Base-by-base conservation (phyloP, 2,329 filamentous ascomycete genomes). In the Polytolypa hystricis region DNA sequence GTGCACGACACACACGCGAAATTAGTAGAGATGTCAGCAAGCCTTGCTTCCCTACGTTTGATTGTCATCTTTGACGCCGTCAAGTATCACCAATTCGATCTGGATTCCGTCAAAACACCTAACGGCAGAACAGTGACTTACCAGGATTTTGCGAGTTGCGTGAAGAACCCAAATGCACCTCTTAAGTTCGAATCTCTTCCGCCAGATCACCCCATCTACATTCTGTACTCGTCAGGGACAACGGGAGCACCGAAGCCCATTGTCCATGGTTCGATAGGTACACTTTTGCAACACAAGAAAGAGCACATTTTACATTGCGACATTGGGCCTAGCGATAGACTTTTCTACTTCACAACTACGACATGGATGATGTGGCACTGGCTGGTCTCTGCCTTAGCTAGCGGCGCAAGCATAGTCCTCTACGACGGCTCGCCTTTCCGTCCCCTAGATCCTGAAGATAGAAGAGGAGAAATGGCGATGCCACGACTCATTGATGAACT, bases 331-430 rank as follows among this genome's bases (percentile, higher is more conserved):
- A 65, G 69, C 2, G 84, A 86, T 28, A 73, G 80, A 14, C 70
- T 95, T 53, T 83, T 95, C 58, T 95, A 95, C 65, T 95, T 87
- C 64, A 94, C 86, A 1, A 95, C 87, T 3, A 86, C 81, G 8
- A 93, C 85, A 0, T 95, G 87, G 91, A 96, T 98, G 87, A 96
- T 96, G 89, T 95, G 87, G 86, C 89, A 96, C 57, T 96, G 89
- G 87, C 79, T 87, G 27, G 74, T 95, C 14, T 89, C 84, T 1
- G 84, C 80, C 4, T 75, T 96, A 3, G 83, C 87, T 7, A 79
- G 77, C 19, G 89, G 89, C 36, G 74, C 83, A 8, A 89, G 84
- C 0, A 67, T 96, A 9, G 71, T 96, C 14, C 70, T 96, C 3
- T 98, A 95, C 60, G 84, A 93, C 36, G 91, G 91, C 32, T 93